A percentile compares a stretch with the other conserved stretches of the same genome.
Evolutionary conservation across 179 eudicot species (phyloP).

Genomic region (Beta corolliflora): DNA sequence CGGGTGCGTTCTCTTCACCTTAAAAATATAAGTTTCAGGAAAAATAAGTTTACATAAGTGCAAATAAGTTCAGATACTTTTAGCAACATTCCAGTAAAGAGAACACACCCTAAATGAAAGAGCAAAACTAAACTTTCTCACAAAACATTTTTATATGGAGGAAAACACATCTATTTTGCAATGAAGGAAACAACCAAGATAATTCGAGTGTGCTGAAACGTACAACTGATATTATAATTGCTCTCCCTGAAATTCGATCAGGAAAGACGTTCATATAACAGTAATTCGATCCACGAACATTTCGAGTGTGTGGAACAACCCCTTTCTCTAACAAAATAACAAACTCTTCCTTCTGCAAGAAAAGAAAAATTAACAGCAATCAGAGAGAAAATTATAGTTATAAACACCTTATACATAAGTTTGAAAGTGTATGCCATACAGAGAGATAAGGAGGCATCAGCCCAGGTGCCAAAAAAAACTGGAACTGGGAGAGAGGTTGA

Average conservation of each 20-base stretch:
- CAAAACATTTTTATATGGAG: too few relatives aligned
- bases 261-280: conserved; percentile 83
- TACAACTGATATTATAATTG: conserved; percentile 88
- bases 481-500: neutral
- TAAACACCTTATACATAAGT: neutral
- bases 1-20: too few relatives aligned
- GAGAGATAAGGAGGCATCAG: neutral
- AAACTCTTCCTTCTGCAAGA: conserved; percentile 77
- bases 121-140: neutral
- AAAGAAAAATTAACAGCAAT: neutral
- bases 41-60: too few relatives aligned
- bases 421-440: neutral
- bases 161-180: neutral
- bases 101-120: too few relatives aligned
- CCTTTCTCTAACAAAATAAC: conserved; percentile 59
- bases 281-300: conserved; percentile 84
- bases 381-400: neutral
- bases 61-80: too few relatives aligned
- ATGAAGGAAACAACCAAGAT: neutral
- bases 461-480: neutral
- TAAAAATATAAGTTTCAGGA: too few relatives aligned
- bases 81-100: too few relatives aligned
- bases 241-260: conserved; percentile 87
- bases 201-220: conserved; percentile 25
- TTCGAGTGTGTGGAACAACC: conserved; percentile 75